Conservation (phyloP, 2,329 filamentous ascomycete species). For the Nothophaeocryptopus gaeumannii region DNA sequence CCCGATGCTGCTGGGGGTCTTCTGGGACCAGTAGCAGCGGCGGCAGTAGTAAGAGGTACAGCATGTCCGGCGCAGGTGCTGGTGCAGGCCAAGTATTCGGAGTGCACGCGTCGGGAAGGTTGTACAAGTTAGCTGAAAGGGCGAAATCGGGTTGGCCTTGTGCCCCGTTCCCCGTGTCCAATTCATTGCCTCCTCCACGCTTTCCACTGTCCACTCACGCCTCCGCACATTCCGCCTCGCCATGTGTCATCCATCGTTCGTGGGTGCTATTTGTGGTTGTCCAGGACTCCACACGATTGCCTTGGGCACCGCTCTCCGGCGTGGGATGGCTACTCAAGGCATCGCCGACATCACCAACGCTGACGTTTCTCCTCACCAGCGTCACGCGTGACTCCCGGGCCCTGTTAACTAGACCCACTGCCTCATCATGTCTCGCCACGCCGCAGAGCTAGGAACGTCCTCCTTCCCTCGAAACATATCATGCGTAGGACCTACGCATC, state of each 20-base stretch:
- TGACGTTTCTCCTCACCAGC: constrained; percentile 15
- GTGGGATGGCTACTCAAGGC: constrained; percentile 13
- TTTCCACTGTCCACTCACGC: constrained; percentile 2
- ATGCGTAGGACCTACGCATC: constrained; percentile 16
- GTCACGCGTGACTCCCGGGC: constrained; percentile 16
- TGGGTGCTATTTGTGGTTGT: constrained; percentile 5
- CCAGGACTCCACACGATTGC: constrained; percentile 3
- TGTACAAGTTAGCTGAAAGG: constrained; percentile 12
- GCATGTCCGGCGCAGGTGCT: too few species aligned
- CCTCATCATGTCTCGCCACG: constrained; percentile 16
- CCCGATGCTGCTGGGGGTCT: too few species aligned
- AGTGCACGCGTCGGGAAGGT: neutral
- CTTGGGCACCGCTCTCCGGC: constrained; percentile 6
- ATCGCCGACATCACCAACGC: constrained; percentile 7
- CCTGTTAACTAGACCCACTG: constrained; percentile 17
- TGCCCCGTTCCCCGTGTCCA: constrained; percentile 5
- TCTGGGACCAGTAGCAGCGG: too few species aligned
- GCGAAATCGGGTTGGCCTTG: constrained; percentile 8
- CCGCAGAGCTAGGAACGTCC: constrained; percentile 9
- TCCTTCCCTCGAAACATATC: constrained; percentile 11
- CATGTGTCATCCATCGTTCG: constrained; percentile 10
- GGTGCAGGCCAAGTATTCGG: too few species aligned
- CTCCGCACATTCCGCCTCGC: constrained; percentile 5
- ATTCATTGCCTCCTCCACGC: constrained; percentile 10
- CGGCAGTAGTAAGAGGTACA: too few species aligned